Evolutionary conservation across 2,329 filamentous ascomycete genomes (phyloP), one percentile per base, ranked within the genome.

Genomic region (Coniochaeta prunicola): DNA sequence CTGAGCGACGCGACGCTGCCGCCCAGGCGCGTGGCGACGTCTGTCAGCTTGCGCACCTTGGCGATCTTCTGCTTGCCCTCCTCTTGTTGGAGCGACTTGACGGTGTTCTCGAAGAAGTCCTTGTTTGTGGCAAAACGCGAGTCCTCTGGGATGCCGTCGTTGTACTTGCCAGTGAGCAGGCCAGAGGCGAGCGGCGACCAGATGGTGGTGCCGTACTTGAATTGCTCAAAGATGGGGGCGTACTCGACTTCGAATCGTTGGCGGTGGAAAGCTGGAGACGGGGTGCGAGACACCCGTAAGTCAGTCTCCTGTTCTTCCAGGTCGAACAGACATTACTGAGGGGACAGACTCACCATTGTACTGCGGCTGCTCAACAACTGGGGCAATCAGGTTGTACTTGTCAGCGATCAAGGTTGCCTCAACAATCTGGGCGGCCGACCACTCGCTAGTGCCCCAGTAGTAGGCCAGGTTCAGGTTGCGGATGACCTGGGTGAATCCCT

Each of bases 161-260:
- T 86, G 73, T 89, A 89, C 71, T 88, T 89, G 33, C 86, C 86
- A 0, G 82, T 84, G 57, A 88, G 72, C 56, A 89, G 71, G 2
- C 86, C 86, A 42, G 73, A 71, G 61, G 74, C 74, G 63, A 88
- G 74, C 1, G 85, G 85, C n/a, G 77, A 81, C 70, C 81, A 88
- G 36, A 80, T 81, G 1, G 86, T 88, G 54, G 88, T 71, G 1
- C 85, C 86, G 1, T 84, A 73, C 0, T 84, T 83, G 59, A 78
- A 75, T 50, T 83, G 77, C 53, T 80, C 73, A 69, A 86, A 88
- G 19, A 89, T 73, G 33, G 81, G 81, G 61, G 80, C 76, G 71
- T 80, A 86, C 70, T 86, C 83, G 64, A 81, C 77, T 74, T 86
- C 82, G 71, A 86, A 83, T 42, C 81, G 76, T 70, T 84, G 74